These are phyloP conservation scores for Camellia oleifera DNA, from an alignment of 179 eudicot species.

Conservation along the genomic window DNA sequence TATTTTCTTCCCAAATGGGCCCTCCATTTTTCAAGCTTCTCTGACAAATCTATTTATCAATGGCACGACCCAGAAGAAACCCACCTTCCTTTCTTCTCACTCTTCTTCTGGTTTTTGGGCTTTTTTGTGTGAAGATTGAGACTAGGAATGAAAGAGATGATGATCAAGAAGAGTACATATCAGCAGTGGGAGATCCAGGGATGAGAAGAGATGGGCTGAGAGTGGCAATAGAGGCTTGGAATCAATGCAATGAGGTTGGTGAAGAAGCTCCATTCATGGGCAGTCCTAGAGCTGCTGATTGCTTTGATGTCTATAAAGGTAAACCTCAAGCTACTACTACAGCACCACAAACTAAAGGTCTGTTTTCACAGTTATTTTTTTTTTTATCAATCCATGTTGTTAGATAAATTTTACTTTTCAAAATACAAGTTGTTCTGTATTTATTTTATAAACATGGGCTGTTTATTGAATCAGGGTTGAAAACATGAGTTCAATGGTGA, in stretches of 20 bases:
- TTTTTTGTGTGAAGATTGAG: not conserved
- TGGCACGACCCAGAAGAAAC: conserved; percentile 18
- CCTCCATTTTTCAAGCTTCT: not conserved
- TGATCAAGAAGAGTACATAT: conserved; percentile 11
- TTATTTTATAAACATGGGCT: too few species aligned
- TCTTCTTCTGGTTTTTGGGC: conserved; percentile 12
- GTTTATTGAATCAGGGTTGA: too few species aligned
- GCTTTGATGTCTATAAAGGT: conserved; percentile 46
- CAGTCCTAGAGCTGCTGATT: conserved; percentile 68
- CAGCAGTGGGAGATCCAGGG: conserved; percentile 59
- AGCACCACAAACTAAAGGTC: conserved; percentile 16
- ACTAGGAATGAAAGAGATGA: too few species aligned
- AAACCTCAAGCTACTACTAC: not conserved
- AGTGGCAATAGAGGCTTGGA: conserved; percentile 63
- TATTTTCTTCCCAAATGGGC: too few species aligned
- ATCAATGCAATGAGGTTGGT: conserved; percentile 69
- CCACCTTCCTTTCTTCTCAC: not conserved
- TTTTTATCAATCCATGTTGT: too few species aligned
- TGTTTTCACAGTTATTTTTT: not conserved
- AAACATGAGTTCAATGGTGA: too few species aligned
- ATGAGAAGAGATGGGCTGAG: conserved; percentile 64
- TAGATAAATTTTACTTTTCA: too few species aligned
- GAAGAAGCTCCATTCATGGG: conserved; percentile 60
- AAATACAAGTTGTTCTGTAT: too few species aligned
- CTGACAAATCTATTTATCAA: not conserved